Base-by-base conservation (phyloP, 2,329 filamentous ascomycete genomes). In the Aspergillus pseudoviridinutans region DNA sequence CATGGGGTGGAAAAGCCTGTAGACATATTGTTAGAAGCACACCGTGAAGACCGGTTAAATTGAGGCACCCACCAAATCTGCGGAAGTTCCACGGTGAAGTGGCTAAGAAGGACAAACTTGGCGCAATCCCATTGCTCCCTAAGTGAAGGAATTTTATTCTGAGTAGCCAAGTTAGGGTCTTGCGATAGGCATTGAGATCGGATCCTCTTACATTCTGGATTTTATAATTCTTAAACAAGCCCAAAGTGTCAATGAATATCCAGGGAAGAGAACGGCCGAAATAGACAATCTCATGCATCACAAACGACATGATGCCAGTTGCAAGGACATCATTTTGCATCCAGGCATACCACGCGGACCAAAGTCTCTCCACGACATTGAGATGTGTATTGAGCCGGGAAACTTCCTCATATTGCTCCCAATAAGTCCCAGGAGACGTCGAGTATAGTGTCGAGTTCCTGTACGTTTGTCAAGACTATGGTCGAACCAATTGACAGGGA, bases 281-380 rank as follows among this genome's bases (percentile, higher is more conserved):
- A 82, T 99, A 99, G 69, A 99, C 84, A 44, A 86, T 55, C 78
- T 99, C 94, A 81, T 99, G 94, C 85, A 97, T 91, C 66, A 88
- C 78, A 76, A 99, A 99, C 69, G 92, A 96, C 90, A 97, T 89
- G 80, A 99, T 94, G 60, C 94, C 94, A 3, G 94, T 99, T 58
- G 94, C 94, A 61, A 99, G 87, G 55, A 90, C 88, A 78, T 99
- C 94, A 75, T 99, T 99, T 76, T 96, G 91, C 89, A 97, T 96
- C 84, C 87, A 99, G 17, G 93, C 85, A 76, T 99, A 99, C 93
- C 92, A 97, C 44, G 92, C 87, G 77, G 90, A 89, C 94, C 94
- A 99, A 65, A 96, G 82, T 71, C 88, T 87, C 82, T 99, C 94
- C 70, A 87, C 80, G 63, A 91, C 82, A 77, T 91, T 97, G 71